These are phyloP conservation scores for Lithocarpus polystachyus DNA, from an alignment of 306 rosid genomes.

Conservation along the genomic window DNA sequence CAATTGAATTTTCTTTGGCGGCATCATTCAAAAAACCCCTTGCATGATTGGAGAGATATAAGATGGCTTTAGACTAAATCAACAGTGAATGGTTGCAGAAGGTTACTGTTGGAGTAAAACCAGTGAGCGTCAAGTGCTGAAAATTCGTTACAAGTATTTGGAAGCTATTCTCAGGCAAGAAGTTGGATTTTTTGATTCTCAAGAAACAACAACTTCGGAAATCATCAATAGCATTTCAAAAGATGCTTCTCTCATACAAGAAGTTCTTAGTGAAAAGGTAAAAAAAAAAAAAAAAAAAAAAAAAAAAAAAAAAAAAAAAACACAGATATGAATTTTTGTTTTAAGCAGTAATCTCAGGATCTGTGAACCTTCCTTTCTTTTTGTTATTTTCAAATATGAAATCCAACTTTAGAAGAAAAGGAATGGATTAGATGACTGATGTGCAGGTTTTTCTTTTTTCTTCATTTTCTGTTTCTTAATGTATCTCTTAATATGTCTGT, in stretches of 20 bases:
- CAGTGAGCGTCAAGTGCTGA: conserved; percentile 82
- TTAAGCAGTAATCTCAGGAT: background rate
- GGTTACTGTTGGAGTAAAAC: conserved; percentile 99
- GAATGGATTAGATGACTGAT: background rate
- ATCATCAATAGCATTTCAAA: conserved; percentile 79
- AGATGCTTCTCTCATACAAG: conserved; percentile 84
- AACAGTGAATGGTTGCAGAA: conserved; percentile 43
- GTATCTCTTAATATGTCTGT: background rate
- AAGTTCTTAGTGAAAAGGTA: conserved; percentile 94
- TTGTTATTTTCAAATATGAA: background rate
- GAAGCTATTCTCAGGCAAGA: conserved; percentile 92
- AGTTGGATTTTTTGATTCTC: conserved; percentile 86
- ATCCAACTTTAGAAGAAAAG: background rate
- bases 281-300: background rate
- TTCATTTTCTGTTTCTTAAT: background rate
- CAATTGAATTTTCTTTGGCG: background rate
- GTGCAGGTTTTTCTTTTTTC: background rate
- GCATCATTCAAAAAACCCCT: background rate
- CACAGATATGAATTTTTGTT: background rate
- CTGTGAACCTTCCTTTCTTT: background rate
- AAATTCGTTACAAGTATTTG: conserved; percentile 80
- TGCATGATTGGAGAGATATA: background rate
- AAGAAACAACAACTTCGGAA: conserved; percentile 84
- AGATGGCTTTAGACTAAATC: background rate
- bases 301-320: too few species aligned